phyloP scores from a whole-genome alignment of 305 asterid species.

The Solanum chacoense region DNA sequence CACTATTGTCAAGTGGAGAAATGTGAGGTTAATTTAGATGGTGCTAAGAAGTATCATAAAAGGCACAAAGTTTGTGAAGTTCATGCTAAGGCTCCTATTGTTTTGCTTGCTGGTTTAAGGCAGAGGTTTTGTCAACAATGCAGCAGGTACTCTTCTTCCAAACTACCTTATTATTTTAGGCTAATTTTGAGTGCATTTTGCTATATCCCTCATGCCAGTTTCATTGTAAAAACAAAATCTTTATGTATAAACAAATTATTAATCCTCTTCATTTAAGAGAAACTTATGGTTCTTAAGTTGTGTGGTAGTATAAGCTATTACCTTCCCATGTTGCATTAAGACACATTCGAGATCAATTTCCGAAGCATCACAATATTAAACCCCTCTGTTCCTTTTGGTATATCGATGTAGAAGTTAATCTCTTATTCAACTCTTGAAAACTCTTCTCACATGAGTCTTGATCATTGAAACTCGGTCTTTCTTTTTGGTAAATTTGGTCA shows the following conservation, averaged over 20 bases:
- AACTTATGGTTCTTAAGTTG: neutral
- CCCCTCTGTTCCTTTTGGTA: too few relatives aligned
- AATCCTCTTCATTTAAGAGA: neutral
- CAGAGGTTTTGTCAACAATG: conserved; percentile 70
- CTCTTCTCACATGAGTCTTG: neutral
- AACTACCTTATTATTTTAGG: neutral
- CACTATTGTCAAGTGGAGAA: conserved; percentile 34
- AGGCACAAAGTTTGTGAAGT: conserved; percentile 49
- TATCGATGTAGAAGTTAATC: too few relatives aligned
- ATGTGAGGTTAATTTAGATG: conserved; percentile 28
- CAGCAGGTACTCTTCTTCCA: conserved; percentile 33
- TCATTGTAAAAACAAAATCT: neutral
- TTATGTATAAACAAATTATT: neutral
- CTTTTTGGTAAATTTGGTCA: neutral
- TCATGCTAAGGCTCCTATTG: conserved; percentile 44
- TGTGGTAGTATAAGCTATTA: neutral
- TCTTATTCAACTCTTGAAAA: too few relatives aligned
- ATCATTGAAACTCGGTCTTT: neutral
- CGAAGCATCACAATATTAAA: too few relatives aligned
- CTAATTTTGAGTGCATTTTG: neutral
- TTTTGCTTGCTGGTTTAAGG: conserved; percentile 23
- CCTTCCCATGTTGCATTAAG: neutral
- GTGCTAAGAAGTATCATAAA: conserved; percentile 36
- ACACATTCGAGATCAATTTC: neutral
- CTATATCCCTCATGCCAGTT: neutral